Evolutionary conservation across 108 stramenopile genomes (phyloP), one percentile per base, ranked within the genome.

Genomic region (Skeletonema menzelii): DNA sequence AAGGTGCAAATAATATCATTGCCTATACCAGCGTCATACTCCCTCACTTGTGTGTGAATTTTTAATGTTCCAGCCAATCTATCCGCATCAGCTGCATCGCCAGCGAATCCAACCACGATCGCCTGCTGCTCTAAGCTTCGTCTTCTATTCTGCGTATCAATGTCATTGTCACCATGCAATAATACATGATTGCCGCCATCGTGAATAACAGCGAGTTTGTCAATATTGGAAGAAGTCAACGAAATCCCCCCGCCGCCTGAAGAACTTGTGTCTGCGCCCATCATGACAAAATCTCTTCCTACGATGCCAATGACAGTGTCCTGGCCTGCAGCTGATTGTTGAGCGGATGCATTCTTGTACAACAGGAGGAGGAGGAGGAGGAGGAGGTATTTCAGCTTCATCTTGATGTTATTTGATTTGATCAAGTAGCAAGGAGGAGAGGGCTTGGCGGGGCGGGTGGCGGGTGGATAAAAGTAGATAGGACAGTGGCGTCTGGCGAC

Each of bases 251-350:
- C 69, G 58, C 65, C 71, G 3, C 72, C 66, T 3, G 71, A 77
- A 0, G 86, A 75, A 35, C 82, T 78, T 7, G 89, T 86, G 72
- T 91, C 89, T 14, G 89, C 89, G 40, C 85, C 92, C 71, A 93
- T 65, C 82, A 93, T 66, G 26, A 93, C 67, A 60, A 89, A 93
- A 79, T 93, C 92, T 19, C 79, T 76, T 13, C 92, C 92, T 8
- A 85, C 85, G 55, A 93, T 81, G 5, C 85, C 92, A 26, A 93
- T 85, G 58, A 93, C 70, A 3, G 92, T 93, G 67, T 93, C 92
- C 56, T 85, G 84, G 12, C 82, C 82, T 15, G 75, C 75, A 24
- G 68, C 67, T 8, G 75, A 76, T 59, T 76, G 75, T 30, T 76
- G 75, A 0, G 75, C 75, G 35, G 24, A 58, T 57, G 0, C 31